phyloP scores from a whole-genome alignment of 805 yeast genomes.

The Sungouiozyma ichnusensis region DNA sequence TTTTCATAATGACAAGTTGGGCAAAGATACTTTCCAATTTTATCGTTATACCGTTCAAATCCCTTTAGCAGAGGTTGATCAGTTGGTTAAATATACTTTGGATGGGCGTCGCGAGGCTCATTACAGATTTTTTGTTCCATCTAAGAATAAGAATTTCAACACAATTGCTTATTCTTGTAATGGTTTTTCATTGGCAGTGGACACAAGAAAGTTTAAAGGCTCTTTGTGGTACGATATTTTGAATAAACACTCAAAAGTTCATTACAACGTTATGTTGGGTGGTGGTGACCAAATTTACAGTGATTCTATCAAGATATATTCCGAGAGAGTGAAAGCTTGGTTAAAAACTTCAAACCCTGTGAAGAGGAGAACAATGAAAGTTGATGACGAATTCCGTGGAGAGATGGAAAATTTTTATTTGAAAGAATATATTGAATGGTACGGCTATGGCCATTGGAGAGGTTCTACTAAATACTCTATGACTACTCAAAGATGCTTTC shows the following conservation, averaged over 20 bases:
- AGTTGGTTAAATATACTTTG: conserved; percentile 51
- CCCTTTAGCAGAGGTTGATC: conserved; percentile 40
- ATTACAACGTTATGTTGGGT: conserved; percentile 89
- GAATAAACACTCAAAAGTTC: conserved; percentile 48
- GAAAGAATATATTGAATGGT: conserved; percentile 73
- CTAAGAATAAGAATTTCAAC: conserved; percentile 59
- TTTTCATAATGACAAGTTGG: conserved; percentile 32
- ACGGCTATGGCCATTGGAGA: conserved; percentile 78
- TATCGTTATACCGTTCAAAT: conserved; percentile 56
- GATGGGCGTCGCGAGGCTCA: conserved; percentile 35
- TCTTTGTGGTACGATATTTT: conserved; percentile 83
- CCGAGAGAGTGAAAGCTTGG: conserved; percentile 53
- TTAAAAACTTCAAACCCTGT: conserved; percentile 39
- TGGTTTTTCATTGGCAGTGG: conserved; percentile 72
- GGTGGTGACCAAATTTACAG: conserved; percentile 96
- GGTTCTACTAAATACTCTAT: conserved; percentile 47
- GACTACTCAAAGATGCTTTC: conserved; percentile 58
- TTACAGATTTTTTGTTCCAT: conserved; percentile 64
- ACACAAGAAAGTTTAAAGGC: conserved; percentile 56
- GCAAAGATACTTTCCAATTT: conserved; percentile 35
- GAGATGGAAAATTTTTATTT: conserved; percentile 62
- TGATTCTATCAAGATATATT: conserved; percentile 61
- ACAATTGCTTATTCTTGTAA: conserved; percentile 79
- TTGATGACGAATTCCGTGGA: conserved; percentile 37
- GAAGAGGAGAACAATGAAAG: conserved; percentile 34